Conservation (phyloP, 495 filamentous ascomycete genomes). For the Trichoderma orchidacearum region DNA sequence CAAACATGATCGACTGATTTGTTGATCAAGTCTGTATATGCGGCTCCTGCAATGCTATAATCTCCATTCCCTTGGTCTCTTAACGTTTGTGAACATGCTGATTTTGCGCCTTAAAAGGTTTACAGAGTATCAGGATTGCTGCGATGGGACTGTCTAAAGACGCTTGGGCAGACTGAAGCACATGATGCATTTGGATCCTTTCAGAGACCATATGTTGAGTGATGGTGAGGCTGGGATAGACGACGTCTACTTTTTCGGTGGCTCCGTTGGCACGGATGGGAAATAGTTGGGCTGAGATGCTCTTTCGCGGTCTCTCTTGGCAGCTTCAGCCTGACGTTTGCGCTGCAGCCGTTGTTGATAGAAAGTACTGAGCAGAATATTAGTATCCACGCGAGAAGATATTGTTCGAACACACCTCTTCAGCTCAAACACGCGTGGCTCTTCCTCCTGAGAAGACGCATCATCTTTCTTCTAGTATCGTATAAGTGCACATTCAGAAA, state of each 20-base stretch:
- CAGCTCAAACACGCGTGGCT: slow-evolving; percentile 71
- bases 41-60: too few relatives aligned
- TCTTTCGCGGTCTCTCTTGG: slow-evolving; percentile 63
- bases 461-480: slow-evolving; percentile 16
- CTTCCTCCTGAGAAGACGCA: slow-evolving; percentile 28
- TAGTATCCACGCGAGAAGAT: slow-evolving; percentile 6
- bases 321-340: slow-evolving; percentile 56
- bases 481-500: neutral
- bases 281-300: slow-evolving; percentile 60
- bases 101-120: too few relatives aligned
- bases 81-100: too few relatives aligned
- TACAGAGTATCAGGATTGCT: too few relatives aligned
- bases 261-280: slow-evolving; percentile 60
- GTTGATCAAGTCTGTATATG: too few relatives aligned
- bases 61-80: too few relatives aligned
- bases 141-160: too few relatives aligned
- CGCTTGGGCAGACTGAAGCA: too few relatives aligned
- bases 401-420: slow-evolving; percentile 50
- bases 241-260: slow-evolving; percentile 24
- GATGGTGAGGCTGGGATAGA: neutral
- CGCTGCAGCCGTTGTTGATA: slow-evolving; percentile 69
- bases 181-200: too few relatives aligned
- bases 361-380: slow-evolving; percentile 45
- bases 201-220: too few relatives aligned
- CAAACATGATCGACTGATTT: too few relatives aligned